Evolutionary conservation across 805 yeast genomes (phyloP), one percentile per base, ranked within the genome.

Genomic region (Zygotorulaspora sp.): DNA sequence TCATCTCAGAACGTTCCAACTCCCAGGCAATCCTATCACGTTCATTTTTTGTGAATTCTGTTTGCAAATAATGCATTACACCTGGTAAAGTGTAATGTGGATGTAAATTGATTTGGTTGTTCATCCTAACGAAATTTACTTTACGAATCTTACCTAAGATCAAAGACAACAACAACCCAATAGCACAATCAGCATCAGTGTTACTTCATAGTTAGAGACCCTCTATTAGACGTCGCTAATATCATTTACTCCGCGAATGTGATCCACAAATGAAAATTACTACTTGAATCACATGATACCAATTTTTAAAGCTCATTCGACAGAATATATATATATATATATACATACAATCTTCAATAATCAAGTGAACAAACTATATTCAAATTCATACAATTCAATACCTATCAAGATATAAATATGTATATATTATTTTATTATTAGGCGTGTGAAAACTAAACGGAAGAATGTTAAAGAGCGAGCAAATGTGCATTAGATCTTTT

Each of bases 401-500:
- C 23, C 11, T 22, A 30, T 30, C 17, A 14, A 21, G 12, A 28
- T 26, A 21, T 30, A 26, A 26, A 24, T 17, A 18, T 14, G 30
- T 30, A 25, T 31, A 11, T 17, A 22, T 18, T 36, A 30, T 26
- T 26, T 12, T n/a, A 8, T 12, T 9, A 26, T 14, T 26, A n/a
- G 17, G 9, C 11, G 30, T 12, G 14, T 14, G 4, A 17, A 26
- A 14, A 30, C 32, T 15, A 19, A 17, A 18, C 8, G 13, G 17
- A 30, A 30, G 32, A 30, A 30, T 30, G 32, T 30, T 18, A 19
- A 10, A 17, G 11, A 25, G 13, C n/a, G 30, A 14, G n/a, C 18
- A 30, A 19, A 18, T 10, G 19, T 7, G 15, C 41, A 64, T 82
- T 88, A 90, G 77, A 90, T 77, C 83, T 92, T 92, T 70, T 75